phyloP scores from a whole-genome alignment of 805 yeast genomes.

The Suhomyces sp. region DNA sequence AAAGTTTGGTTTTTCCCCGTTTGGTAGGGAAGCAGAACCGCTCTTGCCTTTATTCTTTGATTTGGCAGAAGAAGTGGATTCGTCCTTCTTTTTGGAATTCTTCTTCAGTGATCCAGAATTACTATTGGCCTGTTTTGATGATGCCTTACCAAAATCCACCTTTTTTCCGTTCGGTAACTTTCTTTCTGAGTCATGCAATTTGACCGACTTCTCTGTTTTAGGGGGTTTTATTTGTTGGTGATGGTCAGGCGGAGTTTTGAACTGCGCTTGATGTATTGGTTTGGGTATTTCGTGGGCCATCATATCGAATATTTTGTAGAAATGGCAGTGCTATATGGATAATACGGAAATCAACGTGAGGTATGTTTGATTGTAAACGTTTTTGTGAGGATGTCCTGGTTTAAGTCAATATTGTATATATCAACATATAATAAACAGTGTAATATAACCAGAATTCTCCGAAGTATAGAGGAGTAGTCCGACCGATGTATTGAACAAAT shows the following conservation, averaged over 20 bases:
- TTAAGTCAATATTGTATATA: background rate
- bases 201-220: slow-evolving; percentile 1
- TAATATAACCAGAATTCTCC: background rate
- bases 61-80: slow-evolving; percentile 1
- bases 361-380: background rate
- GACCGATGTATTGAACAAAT: background rate
- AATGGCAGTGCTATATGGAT: background rate
- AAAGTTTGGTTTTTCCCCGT: slow-evolving; percentile 30
- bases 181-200: slow-evolving; percentile 14
- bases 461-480: background rate
- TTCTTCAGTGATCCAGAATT: slow-evolving; percentile 1
- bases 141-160: slow-evolving; percentile 27
- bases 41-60: background rate
- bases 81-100: slow-evolving; percentile 2
- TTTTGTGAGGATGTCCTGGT: background rate
- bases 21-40: slow-evolving; percentile 21
- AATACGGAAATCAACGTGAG: slow-evolving; percentile 1
- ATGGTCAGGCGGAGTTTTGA: slow-evolving; percentile 1
- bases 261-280: slow-evolving; percentile 17
- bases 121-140: slow-evolving; percentile 8
- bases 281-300: slow-evolving; percentile 36
- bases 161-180: slow-evolving; percentile 28
- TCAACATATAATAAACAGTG: background rate
- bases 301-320: slow-evolving; percentile 13
- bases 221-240: background rate